Conservation (phyloP, 345 rosid genomes). For the Citrus hindsii region DNA sequence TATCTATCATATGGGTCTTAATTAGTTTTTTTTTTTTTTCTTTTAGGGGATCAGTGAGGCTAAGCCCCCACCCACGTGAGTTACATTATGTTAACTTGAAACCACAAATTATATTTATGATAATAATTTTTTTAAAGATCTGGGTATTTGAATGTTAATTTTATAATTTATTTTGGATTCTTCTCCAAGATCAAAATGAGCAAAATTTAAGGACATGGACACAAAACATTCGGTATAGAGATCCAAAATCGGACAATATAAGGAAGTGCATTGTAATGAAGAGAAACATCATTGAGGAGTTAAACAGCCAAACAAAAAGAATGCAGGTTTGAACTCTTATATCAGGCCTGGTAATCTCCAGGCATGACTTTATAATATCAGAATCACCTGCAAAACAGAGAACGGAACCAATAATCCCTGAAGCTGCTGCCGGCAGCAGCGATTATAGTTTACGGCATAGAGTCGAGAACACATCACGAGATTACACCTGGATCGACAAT, state of each 20-base stretch:
- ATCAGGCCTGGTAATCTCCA: conserved; percentile 37
- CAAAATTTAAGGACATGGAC: background rate
- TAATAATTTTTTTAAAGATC: too few relatives aligned
- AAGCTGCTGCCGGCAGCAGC: background rate
- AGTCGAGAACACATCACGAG: background rate
- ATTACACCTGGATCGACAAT: conserved; percentile 50
- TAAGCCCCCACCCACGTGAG: too few relatives aligned
- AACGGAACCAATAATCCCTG: background rate
- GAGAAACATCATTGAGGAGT: too few relatives aligned
- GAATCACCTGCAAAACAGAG: conserved; percentile 49
- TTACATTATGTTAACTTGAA: too few relatives aligned
- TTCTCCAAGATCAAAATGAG: background rate
- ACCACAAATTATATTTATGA: too few relatives aligned
- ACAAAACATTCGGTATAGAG: background rate
- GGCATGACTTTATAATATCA: conserved; percentile 70
- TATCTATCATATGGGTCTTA: background rate
- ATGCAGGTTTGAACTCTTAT: background rate
- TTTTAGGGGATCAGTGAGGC: too few relatives aligned
- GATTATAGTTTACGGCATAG: background rate
- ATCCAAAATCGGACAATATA: background rate
- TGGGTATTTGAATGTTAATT: too few relatives aligned
- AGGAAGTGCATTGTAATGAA: background rate
- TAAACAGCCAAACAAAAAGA: background rate
- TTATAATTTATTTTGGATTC: too few relatives aligned
- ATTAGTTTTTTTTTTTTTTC: too few relatives aligned